A percentile compares a stretch with the other conserved stretches of the same genome.
Conservation (phyloP, 2,329 filamentous ascomycete species). For the Aureobasidium vineae region DNA sequence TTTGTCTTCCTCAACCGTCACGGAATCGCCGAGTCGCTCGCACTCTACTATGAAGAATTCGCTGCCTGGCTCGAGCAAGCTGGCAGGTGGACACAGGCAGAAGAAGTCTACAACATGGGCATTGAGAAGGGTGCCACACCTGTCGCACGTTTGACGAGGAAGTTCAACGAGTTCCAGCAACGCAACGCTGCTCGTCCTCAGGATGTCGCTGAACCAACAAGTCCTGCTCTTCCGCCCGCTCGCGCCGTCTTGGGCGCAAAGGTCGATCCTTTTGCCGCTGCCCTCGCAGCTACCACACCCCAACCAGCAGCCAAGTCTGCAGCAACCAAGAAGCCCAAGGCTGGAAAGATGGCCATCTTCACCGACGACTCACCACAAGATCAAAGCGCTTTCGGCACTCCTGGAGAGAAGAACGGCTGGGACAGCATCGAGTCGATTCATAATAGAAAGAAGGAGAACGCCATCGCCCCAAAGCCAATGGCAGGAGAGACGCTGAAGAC, state of each 20-base stretch:
- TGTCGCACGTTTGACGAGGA: conserved; percentile 74
- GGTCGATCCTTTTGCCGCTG: conserved; percentile 71
- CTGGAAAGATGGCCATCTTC: conserved; percentile 87
- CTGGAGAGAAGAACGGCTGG: conserved; percentile 67
- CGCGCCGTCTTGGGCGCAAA: conserved; percentile 83
- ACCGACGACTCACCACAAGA: conserved; percentile 60
- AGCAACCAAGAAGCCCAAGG: conserved; percentile 61
- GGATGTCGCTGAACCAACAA: conserved; percentile 65
- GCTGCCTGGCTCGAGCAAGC: conserved; percentile 86
- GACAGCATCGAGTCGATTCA: conserved; percentile 83
- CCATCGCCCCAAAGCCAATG: conserved; percentile 83
- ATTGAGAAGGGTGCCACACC: conserved; percentile 87
- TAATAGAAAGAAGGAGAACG: conserved; percentile 93
- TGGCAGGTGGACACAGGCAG: conserved; percentile 82
- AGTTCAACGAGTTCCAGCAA: conserved; percentile 88
- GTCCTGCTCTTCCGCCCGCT: conserved; percentile 80
- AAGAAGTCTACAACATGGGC: conserved; percentile 88
- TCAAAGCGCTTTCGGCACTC: conserved; percentile 49
- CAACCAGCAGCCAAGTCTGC: conserved; percentile 57
- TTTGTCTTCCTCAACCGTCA: conserved; percentile 91
- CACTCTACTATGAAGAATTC: conserved; percentile 96
- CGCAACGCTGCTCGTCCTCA: conserved; percentile 67
- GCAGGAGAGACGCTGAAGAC: conserved; percentile 85
- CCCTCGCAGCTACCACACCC: conserved; percentile 57
- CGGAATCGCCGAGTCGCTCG: conserved; percentile 78